Base-by-base conservation (phyloP, 2,329 filamentous ascomycete species). In the Amesomyces nigricolor region DNA sequence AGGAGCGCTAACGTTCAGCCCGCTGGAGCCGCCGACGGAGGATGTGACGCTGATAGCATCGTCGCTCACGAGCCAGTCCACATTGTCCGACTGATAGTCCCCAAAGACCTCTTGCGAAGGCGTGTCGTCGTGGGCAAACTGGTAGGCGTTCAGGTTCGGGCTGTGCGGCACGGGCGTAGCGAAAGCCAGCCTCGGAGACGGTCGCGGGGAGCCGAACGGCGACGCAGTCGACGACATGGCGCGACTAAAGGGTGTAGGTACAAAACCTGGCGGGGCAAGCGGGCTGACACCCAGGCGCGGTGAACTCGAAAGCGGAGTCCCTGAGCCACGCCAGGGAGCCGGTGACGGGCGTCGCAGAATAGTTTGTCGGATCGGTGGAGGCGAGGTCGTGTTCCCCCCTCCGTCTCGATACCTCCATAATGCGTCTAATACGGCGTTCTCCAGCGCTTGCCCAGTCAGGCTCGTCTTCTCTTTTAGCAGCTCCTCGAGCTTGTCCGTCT, bases 51-150 rank as follows among this genome's bases (percentile, higher is more conserved):
- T 91, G 65, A 86, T 88, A 52, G 82, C 84, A 65, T 89, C 87
- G 70, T 96, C 91, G 68, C 94, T 94, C 63, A 96, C 89, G 45
- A 97, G 80, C 94, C 92, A 97, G 71, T 97, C 92, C 51, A 99
- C 91, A 64, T 94, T 96, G 70, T 97, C 92, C 60, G 87, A 89
- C 63, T 92, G 91, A 67, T 91, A 87, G 65, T 97, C 91, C 54
- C 91, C 91, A 68, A 95, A 92, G 58, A 89, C 88, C 66, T 97
- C 91, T 44, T 86, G 85, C 16, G 88, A 84, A 6, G 89, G 87
- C 47, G 85, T 89, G 17, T 85, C 80, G 66, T 96, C 91, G 67
- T 84, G 92, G 47, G 83, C 81, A 73, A 96, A 96, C 71, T 96
- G 90, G 73, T 97, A 99, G 52, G 91, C 90, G 73, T 95, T 96